Conservation (phyloP, 192 early-diverging fungal genomes). For the Phlyctochytrium arcticum region DNA sequence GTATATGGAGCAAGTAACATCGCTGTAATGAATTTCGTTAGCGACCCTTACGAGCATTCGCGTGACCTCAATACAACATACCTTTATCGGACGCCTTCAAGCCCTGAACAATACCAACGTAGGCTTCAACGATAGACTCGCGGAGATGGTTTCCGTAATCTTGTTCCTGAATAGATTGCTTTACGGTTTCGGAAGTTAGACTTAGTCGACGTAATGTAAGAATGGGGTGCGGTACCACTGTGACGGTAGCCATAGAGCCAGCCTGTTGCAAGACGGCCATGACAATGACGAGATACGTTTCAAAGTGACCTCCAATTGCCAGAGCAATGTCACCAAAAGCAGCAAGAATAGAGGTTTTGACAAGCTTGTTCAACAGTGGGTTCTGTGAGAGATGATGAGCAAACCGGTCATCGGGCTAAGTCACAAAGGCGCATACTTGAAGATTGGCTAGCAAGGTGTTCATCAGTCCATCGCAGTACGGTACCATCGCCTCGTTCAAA, state of each 20-base stretch:
- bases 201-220: too few relatives aligned
- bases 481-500: slow-evolving; percentile 65
- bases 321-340: slow-evolving; percentile 98
- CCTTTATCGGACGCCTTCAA: slow-evolving; percentile 73
- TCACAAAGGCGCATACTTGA: slow-evolving; percentile 56
- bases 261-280: slow-evolving; percentile 89
- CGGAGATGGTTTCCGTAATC: slow-evolving; percentile 85
- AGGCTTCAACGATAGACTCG: slow-evolving; percentile 90
- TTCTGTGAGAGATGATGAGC: slow-evolving; percentile 38
- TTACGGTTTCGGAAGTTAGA: too few relatives aligned
- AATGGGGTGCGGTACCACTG: slow-evolving; percentile 13
- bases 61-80: slow-evolving; percentile 30
- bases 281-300: slow-evolving; percentile 70
- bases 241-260: slow-evolving; percentile 13
- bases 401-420: not conserved
- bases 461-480: slow-evolving; percentile 89
- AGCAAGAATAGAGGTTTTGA: slow-evolving; percentile 92
- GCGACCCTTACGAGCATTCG: too few relatives aligned
- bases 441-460: slow-evolving; percentile 68
- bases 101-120: slow-evolving; percentile 94
- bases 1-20: slow-evolving; percentile 59
- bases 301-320: slow-evolving; percentile 84
- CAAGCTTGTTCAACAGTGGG: slow-evolving; percentile 72
- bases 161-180: too few relatives aligned
- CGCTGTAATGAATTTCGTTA: too few relatives aligned